Percentiles rank a stretch among this genome's conserved stretches.
phyloP scores from a whole-genome alignment of 2,329 filamentous ascomycete genomes.

The Rhinocladiella mackenziei region DNA sequence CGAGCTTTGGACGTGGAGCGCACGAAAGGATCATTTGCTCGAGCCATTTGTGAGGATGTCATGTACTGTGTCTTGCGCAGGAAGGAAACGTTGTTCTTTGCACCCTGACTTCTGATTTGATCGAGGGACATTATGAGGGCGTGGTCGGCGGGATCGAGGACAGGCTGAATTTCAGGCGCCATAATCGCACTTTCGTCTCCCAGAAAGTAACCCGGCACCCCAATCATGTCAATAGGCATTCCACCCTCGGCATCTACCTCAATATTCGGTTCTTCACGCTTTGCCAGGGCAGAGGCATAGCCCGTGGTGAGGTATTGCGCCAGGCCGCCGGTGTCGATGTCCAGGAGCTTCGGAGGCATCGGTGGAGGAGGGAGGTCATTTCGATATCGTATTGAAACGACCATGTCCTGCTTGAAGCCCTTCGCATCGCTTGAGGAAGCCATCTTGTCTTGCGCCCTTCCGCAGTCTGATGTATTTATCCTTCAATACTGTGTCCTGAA shows the following conservation, averaged over 20 bases:
- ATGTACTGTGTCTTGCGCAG: constrained; percentile 96
- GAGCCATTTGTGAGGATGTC: constrained; percentile 35
- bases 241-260: constrained; percentile 96
- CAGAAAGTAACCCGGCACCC: constrained; percentile 90
- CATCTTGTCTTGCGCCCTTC: constrained; percentile 19
- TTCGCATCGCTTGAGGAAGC: constrained; percentile 23
- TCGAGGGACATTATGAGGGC: constrained; percentile 77
- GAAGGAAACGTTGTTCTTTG: constrained; percentile 76
- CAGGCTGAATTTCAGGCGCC: constrained; percentile 65
- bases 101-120: constrained; percentile 77
- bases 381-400: constrained; percentile 89
- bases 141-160: constrained; percentile 77
- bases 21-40: constrained; percentile 34
- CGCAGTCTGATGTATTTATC: background rate
- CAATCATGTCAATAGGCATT: constrained; percentile 93
- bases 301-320: constrained; percentile 84
- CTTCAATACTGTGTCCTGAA: background rate
- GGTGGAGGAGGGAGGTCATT: constrained; percentile 94
- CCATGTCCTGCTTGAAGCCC: constrained; percentile 84
- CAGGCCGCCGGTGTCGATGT: constrained; percentile 91
- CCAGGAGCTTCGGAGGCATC: constrained; percentile 90
- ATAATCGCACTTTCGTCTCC: constrained; percentile 91
- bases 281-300: constrained; percentile 81
- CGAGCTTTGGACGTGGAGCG: constrained; percentile 10
- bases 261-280: constrained; percentile 91